Percentiles rank a stretch among this genome's conserved stretches.
Conservation (phyloP, 2,329 filamentous ascomycete genomes). For the Pseudofabraea citricarpa region DNA sequence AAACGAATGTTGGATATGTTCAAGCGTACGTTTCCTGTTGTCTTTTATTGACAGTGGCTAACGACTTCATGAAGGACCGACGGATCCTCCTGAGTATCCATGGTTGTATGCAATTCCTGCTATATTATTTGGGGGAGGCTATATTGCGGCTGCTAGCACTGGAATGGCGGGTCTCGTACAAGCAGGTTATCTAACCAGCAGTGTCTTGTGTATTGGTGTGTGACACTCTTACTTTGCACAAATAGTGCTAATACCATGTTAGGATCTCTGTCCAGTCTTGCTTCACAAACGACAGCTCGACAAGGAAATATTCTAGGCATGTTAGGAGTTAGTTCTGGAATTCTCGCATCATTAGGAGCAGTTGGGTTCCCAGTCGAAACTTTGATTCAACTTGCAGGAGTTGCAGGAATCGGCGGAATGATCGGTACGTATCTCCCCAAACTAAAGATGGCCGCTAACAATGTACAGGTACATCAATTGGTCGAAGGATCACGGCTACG, state of each 20-base stretch:
- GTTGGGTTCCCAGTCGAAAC: conserved; percentile 78
- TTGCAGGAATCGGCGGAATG: conserved; percentile 68
- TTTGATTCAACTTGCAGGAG: conserved; percentile 71
- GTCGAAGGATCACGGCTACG: conserved; percentile 81
- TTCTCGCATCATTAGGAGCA: conserved; percentile 76
- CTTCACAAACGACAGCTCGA: conserved; percentile 76
- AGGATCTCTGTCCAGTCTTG: conserved; percentile 70
- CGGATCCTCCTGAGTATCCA: conserved; percentile 82
- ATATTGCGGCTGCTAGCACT: conserved; percentile 72
- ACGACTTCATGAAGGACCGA: conserved; percentile 48
- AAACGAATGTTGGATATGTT: conserved; percentile 95
- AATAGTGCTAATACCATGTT: neutral
- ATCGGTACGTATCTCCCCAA: conserved; percentile 42
- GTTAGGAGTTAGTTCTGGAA: conserved; percentile 76
- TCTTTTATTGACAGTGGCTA: neutral
- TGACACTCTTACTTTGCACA: neutral
- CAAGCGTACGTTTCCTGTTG: conserved; percentile 46
- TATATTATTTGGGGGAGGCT: conserved; percentile 73
- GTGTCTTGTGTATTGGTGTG: conserved; percentile 71
- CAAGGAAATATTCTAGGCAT: conserved; percentile 85
- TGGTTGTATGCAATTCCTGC: conserved; percentile 82
- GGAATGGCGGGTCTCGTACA: conserved; percentile 82
- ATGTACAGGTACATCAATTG: conserved; percentile 63
- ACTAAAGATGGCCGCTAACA: too few relatives aligned
- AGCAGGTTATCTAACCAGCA: conserved; percentile 82